Evolutionary conservation across 441 rosid genomes (phyloP), one percentile per base, ranked within the genome.

Genomic region (Adansonia rubrostipa): DNA sequence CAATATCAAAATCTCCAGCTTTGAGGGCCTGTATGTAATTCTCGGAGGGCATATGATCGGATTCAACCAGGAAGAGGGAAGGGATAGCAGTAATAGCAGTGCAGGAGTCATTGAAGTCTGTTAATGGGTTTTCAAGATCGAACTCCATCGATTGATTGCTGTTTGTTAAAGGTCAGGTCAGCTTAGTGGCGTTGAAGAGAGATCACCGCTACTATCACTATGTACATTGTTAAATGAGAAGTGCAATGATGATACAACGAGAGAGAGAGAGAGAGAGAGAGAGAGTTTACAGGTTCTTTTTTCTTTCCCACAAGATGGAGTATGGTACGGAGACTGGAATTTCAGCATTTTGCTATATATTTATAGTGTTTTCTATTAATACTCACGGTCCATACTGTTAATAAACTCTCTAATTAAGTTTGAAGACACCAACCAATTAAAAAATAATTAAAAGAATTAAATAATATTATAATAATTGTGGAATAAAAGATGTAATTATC

Each of bases 111-210:
- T 58, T 76, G 72, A 75, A 22, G 20, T 78, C 75, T 6, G 85
- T 78, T 28, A 89, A 79, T 54, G 95, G 95, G 78, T 87, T 82
- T 84, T 88, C 92, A 20, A 91, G 91, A 80, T 85, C 84, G 76
- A 87, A 86, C 82, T 87, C 95, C 95, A 91, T 91, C 57, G 78
- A 40, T 53, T 6, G 47, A 60, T 61, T 44, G 22, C 2, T 45
- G 71, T 13, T 4, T 33, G 82, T 75, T 69, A 70, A 44, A 78
- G 45, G 9, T 62, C 64, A 74, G 57, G 57, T 42, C 45, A 42
- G 78, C 47, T 81, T 57, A 15, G 64, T 19, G 65, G 69, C 48
- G 75, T 17, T 72, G 72, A 24, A 64, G 48, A 44, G 76, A 76
- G 71, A 75, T 73, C 67, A n/a, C 50, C n/a, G 14, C 9, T 56